A percentile compares a stretch with the other conserved stretches of the same genome.
phyloP scores from a whole-genome alignment of 345 rosid genomes.

The Eutrema japonicum region DNA sequence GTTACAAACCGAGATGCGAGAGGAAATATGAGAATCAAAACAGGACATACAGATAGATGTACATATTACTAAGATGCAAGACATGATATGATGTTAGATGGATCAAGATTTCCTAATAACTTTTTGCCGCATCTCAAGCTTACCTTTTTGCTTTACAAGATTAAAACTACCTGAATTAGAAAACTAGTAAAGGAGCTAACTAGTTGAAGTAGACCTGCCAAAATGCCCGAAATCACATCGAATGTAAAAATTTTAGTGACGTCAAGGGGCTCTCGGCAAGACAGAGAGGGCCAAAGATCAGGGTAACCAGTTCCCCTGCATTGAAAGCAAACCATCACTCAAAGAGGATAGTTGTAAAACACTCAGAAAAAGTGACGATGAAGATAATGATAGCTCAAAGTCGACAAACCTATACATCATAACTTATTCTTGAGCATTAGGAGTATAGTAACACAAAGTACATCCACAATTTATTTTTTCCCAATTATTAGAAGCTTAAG shows the following conservation, averaged over 20 bases:
- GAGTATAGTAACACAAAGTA: neutral
- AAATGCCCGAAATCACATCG: conserved; percentile 80
- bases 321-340: conserved; percentile 39
- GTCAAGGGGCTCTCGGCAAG: conserved; percentile 97
- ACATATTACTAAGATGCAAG: neutral
- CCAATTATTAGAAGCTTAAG: neutral
- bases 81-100: neutral
- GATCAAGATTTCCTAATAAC: conserved; percentile 19
- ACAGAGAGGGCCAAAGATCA: conserved; percentile 86
- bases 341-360: no score
- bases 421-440: conserved; percentile 8
- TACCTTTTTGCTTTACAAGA: conserved; percentile 6
- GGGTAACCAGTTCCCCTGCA: conserved; percentile 96
- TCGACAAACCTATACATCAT: neutral
- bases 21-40: conserved; percentile 20
- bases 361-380: neutral
- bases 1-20: conserved; percentile 31
- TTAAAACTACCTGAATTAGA: conserved; percentile 1
- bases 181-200: conserved; percentile 15
- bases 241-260: conserved; percentile 80
- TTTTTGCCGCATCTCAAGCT: neutral
- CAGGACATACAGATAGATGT: neutral
- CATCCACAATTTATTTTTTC: neutral
- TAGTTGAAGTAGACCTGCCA: conserved; percentile 59
- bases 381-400: neutral